Evolutionary conservation across 768 basidiomycete genomes (phyloP).

Genomic region (Lactifluus volemus): DNA sequence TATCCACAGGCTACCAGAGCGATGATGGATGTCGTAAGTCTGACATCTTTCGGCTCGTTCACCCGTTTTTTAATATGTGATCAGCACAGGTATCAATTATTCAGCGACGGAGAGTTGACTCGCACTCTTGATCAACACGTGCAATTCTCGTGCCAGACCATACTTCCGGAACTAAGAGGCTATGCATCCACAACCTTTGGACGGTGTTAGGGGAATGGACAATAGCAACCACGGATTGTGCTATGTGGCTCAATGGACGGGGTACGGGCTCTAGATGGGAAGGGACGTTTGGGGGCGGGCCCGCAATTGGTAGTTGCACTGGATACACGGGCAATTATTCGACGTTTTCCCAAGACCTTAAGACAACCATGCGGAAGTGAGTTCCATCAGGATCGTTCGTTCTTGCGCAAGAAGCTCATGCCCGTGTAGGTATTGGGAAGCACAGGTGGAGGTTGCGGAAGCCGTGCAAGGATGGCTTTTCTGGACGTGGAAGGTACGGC

Average conservation of each 20-base stretch:
- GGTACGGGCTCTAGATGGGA: conserved; percentile 67
- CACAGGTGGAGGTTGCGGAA: conserved; percentile 69
- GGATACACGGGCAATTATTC: conserved; percentile 52
- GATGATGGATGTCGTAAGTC: conserved; percentile 57
- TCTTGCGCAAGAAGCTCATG: neutral
- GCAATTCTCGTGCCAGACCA: conserved; percentile 46
- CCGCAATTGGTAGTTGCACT: conserved; percentile 50
- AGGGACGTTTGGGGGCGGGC: conserved; percentile 37
- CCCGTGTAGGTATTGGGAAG: conserved; percentile 62
- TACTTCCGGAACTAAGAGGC: conserved; percentile 34
- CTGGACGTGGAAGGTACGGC: conserved; percentile 69
- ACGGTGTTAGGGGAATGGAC: conserved; percentile 80
- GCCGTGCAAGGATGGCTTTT: conserved; percentile 62
- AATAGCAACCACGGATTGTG: conserved; percentile 64
- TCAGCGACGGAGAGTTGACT: conserved; percentile 47
- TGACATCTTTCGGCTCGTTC: no score
- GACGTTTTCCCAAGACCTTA: conserved; percentile 55
- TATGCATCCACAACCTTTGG: conserved; percentile 52
- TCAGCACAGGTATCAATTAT: conserved; percentile 69
- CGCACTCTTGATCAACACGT: conserved; percentile 52
- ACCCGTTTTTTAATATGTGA: neutral
- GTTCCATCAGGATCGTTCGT: conserved; percentile 19
- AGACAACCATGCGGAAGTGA: conserved; percentile 50
- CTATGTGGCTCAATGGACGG: conserved; percentile 71
- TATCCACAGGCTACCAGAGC: conserved; percentile 45